Base-by-base conservation (phyloP, 305 asterid species). In the Fraxinus greggii region DNA sequence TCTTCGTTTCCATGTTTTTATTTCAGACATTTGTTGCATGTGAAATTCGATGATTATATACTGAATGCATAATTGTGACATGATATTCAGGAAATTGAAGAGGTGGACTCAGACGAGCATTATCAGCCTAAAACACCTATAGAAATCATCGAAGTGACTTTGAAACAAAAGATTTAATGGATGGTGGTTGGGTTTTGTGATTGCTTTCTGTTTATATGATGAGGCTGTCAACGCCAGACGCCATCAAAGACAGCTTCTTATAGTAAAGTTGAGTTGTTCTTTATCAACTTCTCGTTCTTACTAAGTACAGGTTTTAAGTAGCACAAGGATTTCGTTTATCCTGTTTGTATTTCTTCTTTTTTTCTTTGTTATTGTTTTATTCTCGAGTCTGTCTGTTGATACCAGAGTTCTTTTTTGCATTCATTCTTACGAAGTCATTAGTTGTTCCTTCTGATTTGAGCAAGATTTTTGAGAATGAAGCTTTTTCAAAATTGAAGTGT, bases 51-150 rank as follows among this genome's bases (percentile, higher is more conserved):
- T 10, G 7, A 24, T 24, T 24, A 63, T 23, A 24, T 8, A 1
- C n/a, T n/a, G 3, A 63, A 59, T 63, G 70, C 69, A 38, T 70
- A 31, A 21, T 28, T 63, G 10, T 56, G 72, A 8, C n/a, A 48
- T 82, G 72, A 61, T 32, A 83, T 85, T 78, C 88, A 93, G 98
- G 98, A 94, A 90, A 95, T 95, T 76, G 98, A 95, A 85, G 97
- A 94, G 87, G 98, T 84, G 19, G 97, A 94, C 85, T 93, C 98
- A 0, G 98, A 95, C 51, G 94, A 93, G 78, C 99, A 92, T 84
- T 94, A 92, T 89, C 92, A 83, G 80, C 98, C 99, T 78, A 95
- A 95, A 91, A 85, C 94, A 17, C 92, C 87, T 26, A 94, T 94
- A 80, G 89, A 86, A 70, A 94, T 95, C 85, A 88, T 75, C 3